Conservation (phyloP, 495 filamentous ascomycete species). For the Xylaria bambusicola region DNA sequence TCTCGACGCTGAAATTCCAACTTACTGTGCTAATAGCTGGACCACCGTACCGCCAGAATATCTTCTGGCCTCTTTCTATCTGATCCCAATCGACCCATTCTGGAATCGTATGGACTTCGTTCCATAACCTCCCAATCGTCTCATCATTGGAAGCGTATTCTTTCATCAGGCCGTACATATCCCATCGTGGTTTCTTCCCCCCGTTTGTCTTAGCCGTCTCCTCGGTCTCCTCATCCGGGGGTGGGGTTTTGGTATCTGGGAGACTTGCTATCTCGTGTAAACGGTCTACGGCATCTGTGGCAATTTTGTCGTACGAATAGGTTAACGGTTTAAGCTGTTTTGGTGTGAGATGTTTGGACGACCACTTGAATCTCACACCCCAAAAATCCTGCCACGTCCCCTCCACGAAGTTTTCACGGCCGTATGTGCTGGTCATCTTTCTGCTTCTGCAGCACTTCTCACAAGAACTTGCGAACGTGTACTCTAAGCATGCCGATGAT, state of each 20-base stretch:
- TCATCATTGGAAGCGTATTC: slow-evolving; percentile 59
- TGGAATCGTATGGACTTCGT: slow-evolving; percentile 67
- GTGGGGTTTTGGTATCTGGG: slow-evolving; percentile 6
- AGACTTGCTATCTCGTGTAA: slow-evolving; percentile 58
- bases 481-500: no score
- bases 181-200: slow-evolving; percentile 38
- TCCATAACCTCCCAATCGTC: slow-evolving; percentile 64
- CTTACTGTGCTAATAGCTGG: slow-evolving; percentile 56
- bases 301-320: slow-evolving; percentile 67
- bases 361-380: slow-evolving; percentile 73
- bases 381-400: slow-evolving; percentile 54
- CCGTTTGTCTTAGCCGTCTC: slow-evolving; percentile 11
- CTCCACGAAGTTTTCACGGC: background rate
- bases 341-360: slow-evolving; percentile 62
- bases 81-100: slow-evolving; percentile 83
- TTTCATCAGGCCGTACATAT: slow-evolving; percentile 63
- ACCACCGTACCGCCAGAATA: slow-evolving; percentile 73
- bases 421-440: slow-evolving; percentile 18
- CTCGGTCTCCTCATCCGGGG: slow-evolving; percentile 18
- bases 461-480: no score
- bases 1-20: no score
- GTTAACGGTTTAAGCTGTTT: slow-evolving; percentile 63
- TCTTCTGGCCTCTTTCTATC: slow-evolving; percentile 67
- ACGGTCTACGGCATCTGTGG: slow-evolving; percentile 63
- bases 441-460: no score